These are phyloP conservation scores for Melampsora medusae DNA, from an alignment of 1,284 basidiomycete genomes.

Conservation along the genomic window DNA sequence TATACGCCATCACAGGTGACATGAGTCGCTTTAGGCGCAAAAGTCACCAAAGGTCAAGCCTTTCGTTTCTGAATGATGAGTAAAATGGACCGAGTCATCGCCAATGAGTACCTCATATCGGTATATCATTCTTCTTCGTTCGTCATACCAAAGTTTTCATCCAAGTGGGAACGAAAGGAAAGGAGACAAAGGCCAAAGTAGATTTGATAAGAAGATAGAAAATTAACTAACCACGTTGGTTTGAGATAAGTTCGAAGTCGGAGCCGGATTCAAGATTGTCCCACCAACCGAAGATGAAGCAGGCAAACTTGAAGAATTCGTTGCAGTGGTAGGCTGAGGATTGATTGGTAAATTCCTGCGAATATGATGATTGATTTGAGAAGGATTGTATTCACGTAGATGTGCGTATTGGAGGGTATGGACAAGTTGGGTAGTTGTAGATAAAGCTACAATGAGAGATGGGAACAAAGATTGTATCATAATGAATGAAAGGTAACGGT, in stretches of 20 bases:
- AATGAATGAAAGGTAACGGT: background rate
- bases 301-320: background rate
- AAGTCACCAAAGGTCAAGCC: too few relatives aligned
- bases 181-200: background rate
- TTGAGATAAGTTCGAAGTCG: background rate
- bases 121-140: too few relatives aligned
- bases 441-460: background rate
- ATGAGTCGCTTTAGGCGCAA: too few relatives aligned
- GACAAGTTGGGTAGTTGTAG: background rate
- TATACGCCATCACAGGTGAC: too few relatives aligned
- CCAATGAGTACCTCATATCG: too few relatives aligned
- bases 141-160: too few relatives aligned
- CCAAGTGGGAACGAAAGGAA: too few relatives aligned
- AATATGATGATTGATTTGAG: background rate
- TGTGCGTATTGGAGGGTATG: background rate
- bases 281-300: background rate
- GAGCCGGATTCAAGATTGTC: too few relatives aligned
- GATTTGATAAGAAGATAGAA: background rate
- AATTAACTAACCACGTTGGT: background rate
- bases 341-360: background rate
- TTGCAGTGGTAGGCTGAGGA: background rate
- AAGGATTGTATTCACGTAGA: background rate
- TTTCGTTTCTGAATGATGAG: too few relatives aligned
- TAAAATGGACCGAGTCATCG: too few relatives aligned
- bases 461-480: slow-evolving; percentile 1